A percentile compares a stretch with the other conserved stretches of the same genome.
These are phyloP conservation scores for Stromatinia cepivora DNA, from an alignment of 2,329 filamentous ascomycete genomes.

Conservation along the genomic window DNA sequence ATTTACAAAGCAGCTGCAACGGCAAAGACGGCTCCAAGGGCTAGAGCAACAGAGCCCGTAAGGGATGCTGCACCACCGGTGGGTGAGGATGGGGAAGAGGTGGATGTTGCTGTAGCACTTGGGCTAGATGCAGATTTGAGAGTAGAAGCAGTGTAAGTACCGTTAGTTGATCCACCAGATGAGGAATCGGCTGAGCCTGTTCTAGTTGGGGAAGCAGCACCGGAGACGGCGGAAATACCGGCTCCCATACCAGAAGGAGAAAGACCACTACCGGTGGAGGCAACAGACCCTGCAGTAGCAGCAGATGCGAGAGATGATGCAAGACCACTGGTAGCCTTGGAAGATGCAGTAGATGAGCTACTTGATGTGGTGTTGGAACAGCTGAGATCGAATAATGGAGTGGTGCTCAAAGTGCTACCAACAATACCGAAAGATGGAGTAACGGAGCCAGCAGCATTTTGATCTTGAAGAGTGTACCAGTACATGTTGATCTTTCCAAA, in stretches of 20 bases:
- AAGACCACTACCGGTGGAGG: slow-evolving; percentile 30
- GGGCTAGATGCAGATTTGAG: slow-evolving; percentile 12
- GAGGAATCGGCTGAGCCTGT: slow-evolving; percentile 19
- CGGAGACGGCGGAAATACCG: slow-evolving; percentile 23
- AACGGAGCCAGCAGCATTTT: slow-evolving; percentile 54
- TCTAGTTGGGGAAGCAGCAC: slow-evolving; percentile 15
- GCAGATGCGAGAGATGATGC: slow-evolving; percentile 26
- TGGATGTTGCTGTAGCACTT: slow-evolving; percentile 13
- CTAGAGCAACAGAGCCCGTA: slow-evolving; percentile 22
- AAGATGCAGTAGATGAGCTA: slow-evolving; percentile 27
- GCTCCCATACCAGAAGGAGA: slow-evolving; percentile 29
- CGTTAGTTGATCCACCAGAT: slow-evolving; percentile 14
- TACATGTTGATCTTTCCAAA: slow-evolving; percentile 66
- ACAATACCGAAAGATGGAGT: slow-evolving; percentile 72
- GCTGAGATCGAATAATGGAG: slow-evolving; percentile 63
- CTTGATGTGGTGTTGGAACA: slow-evolving; percentile 47
- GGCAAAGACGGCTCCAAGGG: slow-evolving; percentile 20
- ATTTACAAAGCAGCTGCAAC: slow-evolving; percentile 22
- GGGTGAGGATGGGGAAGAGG: slow-evolving; percentile 22
- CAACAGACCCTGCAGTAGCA: slow-evolving; percentile 23
- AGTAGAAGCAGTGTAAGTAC: slow-evolving; percentile 19
- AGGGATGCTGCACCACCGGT: slow-evolving; percentile 24
- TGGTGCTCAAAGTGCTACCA: slow-evolving; percentile 52
- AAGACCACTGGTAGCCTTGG: slow-evolving; percentile 22
- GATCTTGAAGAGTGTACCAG: slow-evolving; percentile 78